Evolutionary conservation across 495 filamentous ascomycete genomes (phyloP).

Genomic region (Podospora conica): DNA sequence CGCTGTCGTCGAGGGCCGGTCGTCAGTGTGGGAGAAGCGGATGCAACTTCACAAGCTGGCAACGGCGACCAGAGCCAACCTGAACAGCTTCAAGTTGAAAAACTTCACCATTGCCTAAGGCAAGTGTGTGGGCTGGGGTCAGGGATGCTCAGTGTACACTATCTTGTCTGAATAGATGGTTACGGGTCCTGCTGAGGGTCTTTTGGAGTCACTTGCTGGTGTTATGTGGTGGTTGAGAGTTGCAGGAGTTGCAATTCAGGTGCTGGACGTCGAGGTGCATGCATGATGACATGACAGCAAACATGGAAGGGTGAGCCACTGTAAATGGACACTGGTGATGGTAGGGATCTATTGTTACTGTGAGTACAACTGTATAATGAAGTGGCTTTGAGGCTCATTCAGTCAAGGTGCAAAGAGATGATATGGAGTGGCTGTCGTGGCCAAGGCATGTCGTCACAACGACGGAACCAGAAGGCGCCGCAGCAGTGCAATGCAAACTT

Average conservation of each 20-base stretch:
- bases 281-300: no score
- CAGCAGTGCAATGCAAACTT: neutral
- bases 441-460: neutral
- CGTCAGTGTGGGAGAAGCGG: slow-evolving; percentile 74
- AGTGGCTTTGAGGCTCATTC: neutral
- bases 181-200: neutral
- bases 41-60: slow-evolving; percentile 65
- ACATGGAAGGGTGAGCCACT: no score
- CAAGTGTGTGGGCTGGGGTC: neutral
- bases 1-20: slow-evolving; percentile 78
- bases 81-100: slow-evolving; percentile 33
- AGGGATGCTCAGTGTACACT: neutral
- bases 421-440: no score
- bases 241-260: neutral
- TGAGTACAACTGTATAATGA: neutral
- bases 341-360: neutral
- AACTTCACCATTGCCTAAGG: neutral
- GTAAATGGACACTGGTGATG: no score
- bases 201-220: neutral
- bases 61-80: slow-evolving; percentile 65
- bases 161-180: slow-evolving; percentile 1
- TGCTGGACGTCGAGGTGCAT: no score
- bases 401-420: neutral
- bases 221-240: neutral
- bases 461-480: neutral